Base-by-base conservation (phyloP, 805 yeast species). In the Wickerhamiella allomyrinae region DNA sequence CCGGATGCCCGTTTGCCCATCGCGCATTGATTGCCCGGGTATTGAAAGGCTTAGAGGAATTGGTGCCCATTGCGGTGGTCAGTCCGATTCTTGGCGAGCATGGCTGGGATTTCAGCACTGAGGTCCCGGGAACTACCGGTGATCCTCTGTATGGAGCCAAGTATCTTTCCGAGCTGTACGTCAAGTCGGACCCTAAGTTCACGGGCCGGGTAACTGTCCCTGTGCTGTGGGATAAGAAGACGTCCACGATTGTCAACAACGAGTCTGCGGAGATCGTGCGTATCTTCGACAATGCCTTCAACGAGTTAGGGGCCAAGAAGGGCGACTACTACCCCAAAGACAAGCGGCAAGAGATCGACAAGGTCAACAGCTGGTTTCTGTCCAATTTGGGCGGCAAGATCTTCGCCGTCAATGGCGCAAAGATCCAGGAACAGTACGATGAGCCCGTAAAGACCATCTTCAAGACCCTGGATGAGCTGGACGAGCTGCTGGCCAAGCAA, bases 1-100 rank as follows among this genome's bases (percentile, higher is more conserved):
- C 68, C 38, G 94, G 94, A 3, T 87, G 97, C 61, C 97, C 97
- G 2, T 87, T 95, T 83, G 96, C 96, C 1, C 93, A 84, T 57
- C 70, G 96, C 44, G 74, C 87, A 0, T 66, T 85, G 45, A 76
- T 85, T 42, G 70, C 79, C 3, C 63, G 94, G 41, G 60, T 69
- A 6, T 65, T 86, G 47, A 83, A 84, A 62, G 93, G 94, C 0
- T 59, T 80, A 37, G 60, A 66, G 11, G 61, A 61, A 41, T 50
- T 59, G 17, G 68, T 66, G 43, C 54, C 59, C 35, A 51, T 65
- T 20, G 74, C 86, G 13, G 80, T 83, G 31, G 95, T 85, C 17
- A 91, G 86, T 58, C 86, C 95, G 91, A 79, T 73, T 53, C 70
- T 86, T 77, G 94, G 79, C 48, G 70, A 65, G 3, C 67, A 79